Conservation (phyloP, 192 early-diverging fungal species). For the Oehlia diaphana region DNA sequence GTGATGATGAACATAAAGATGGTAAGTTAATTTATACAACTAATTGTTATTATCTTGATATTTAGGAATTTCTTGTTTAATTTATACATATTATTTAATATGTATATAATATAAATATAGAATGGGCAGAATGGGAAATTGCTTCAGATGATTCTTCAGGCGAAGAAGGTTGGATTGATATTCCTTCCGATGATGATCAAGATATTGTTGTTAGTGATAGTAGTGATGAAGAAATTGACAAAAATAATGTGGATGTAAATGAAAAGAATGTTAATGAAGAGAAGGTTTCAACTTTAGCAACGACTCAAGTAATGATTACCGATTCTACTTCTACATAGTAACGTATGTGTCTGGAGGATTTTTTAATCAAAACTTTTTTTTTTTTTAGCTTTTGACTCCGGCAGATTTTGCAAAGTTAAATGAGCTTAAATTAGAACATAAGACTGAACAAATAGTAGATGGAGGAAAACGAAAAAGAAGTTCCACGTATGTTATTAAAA, state of each 20-base stretch:
- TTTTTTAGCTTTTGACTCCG: slow-evolving; percentile 73
- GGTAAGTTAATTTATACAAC: neutral
- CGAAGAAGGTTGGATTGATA: slow-evolving; percentile 38
- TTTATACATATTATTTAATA: neutral
- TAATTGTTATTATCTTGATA: neutral
- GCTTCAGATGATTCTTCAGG: slow-evolving; percentile 31
- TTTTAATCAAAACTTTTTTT: neutral
- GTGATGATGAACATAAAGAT: slow-evolving; percentile 30
- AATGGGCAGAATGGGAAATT: slow-evolving; percentile 46
- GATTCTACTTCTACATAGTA: neutral
- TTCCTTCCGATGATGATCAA: slow-evolving; percentile 32
- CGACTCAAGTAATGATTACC: neutral
- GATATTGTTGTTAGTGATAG: slow-evolving; percentile 32
- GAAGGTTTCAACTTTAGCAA: slow-evolving; percentile 37
- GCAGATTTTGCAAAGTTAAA: slow-evolving; percentile 89
- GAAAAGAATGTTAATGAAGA: slow-evolving; percentile 47
- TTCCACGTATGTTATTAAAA: neutral
- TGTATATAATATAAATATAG: neutral
- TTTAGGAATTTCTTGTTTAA: neutral
- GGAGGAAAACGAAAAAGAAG: slow-evolving; percentile 2
- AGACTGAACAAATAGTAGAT: slow-evolving; percentile 49
- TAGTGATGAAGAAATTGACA: slow-evolving; percentile 39
- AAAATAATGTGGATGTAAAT: slow-evolving; percentile 34
- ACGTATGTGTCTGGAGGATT: neutral
- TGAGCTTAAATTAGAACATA: slow-evolving; percentile 67